These are phyloP conservation scores for Myriosclerotinia curreyana DNA, from an alignment of 2,329 filamentous ascomycete species.

Conservation along the genomic window DNA sequence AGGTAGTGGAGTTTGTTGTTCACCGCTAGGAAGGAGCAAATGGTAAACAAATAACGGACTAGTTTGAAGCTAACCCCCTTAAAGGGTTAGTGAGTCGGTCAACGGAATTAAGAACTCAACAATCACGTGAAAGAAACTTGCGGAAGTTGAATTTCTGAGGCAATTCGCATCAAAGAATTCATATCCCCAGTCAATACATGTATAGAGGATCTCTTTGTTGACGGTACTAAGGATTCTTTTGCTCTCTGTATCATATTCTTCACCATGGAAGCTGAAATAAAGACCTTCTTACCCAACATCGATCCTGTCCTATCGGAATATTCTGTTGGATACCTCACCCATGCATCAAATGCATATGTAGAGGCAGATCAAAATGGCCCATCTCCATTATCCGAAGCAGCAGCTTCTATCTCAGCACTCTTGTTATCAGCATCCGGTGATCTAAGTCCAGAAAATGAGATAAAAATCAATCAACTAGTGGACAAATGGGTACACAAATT, in stretches of 20 bases:
- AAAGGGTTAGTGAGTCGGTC: background rate
- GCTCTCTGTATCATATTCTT: background rate
- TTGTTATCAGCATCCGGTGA: constrained; percentile 91
- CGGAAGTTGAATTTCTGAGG: background rate
- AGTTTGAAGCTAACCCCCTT: background rate
- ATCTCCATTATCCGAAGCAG: constrained; percentile 81
- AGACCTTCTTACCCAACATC: constrained; percentile 77
- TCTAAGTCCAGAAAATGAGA: constrained; percentile 66
- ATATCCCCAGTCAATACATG: background rate
- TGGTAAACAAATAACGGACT: constrained; percentile 22
- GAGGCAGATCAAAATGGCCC: constrained; percentile 67
- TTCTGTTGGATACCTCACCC: constrained; percentile 88
- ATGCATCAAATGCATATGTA: constrained; percentile 82
- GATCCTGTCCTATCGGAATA: constrained; percentile 89
- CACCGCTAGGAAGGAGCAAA: constrained; percentile 23
- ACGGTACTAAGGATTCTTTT: background rate
- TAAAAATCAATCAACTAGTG: constrained; percentile 77
- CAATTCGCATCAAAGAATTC: constrained; percentile 3
- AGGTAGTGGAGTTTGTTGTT: constrained; percentile 26
- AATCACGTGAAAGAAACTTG: constrained; percentile 16
- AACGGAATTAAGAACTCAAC: background rate
- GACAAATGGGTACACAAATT: constrained; percentile 86
- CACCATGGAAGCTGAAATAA: constrained; percentile 82
- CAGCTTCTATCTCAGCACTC: constrained; percentile 78
- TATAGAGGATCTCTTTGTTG: background rate